Conservation (phyloP, 352 stramenopile species). For the Phytophthora palmivora region DNA sequence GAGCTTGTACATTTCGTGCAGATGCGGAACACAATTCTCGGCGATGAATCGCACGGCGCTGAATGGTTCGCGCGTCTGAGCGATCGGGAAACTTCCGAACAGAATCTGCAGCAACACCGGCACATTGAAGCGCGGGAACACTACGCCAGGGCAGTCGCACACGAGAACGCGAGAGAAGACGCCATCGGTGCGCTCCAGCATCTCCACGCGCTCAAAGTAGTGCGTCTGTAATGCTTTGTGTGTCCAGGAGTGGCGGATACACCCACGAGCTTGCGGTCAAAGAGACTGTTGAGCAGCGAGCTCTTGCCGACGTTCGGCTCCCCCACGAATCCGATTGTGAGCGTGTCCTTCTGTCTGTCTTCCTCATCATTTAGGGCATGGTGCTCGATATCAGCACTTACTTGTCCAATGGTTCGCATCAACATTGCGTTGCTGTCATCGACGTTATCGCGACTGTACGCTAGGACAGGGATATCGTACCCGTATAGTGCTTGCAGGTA, state of each 20-base stretch:
- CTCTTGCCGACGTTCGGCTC: slow-evolving; percentile 97
- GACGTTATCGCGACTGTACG: slow-evolving; percentile 71
- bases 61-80: slow-evolving; percentile 87
- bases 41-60: slow-evolving; percentile 86
- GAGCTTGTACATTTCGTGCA: slow-evolving; percentile 86
- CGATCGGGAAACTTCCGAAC: slow-evolving; percentile 86
- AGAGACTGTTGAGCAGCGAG: slow-evolving; percentile 93
- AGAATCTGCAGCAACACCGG: slow-evolving; percentile 78
- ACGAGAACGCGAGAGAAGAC: slow-evolving; percentile 56
- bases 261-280: slow-evolving; percentile 80
- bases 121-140: slow-evolving; percentile 80
- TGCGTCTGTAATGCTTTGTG: slow-evolving; percentile 89
- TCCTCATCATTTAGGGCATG: slow-evolving; percentile 34
- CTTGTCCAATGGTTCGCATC: slow-evolving; percentile 51
- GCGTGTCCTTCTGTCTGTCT: slow-evolving; percentile 92
- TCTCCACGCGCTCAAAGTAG: slow-evolving; percentile 68
- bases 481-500: slow-evolving; percentile 88
- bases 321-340: slow-evolving; percentile 96
- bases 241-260: slow-evolving; percentile 81
- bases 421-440: slow-evolving; percentile 56
- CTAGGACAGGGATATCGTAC: slow-evolving; percentile 86
- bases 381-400: slow-evolving; percentile 39
- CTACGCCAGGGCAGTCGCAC: slow-evolving; percentile 83
- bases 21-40: slow-evolving; percentile 76
- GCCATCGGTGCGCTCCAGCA: slow-evolving; percentile 45